Conservation (phyloP, 306 rosid genomes). For the Albizia julibrissin region DNA sequence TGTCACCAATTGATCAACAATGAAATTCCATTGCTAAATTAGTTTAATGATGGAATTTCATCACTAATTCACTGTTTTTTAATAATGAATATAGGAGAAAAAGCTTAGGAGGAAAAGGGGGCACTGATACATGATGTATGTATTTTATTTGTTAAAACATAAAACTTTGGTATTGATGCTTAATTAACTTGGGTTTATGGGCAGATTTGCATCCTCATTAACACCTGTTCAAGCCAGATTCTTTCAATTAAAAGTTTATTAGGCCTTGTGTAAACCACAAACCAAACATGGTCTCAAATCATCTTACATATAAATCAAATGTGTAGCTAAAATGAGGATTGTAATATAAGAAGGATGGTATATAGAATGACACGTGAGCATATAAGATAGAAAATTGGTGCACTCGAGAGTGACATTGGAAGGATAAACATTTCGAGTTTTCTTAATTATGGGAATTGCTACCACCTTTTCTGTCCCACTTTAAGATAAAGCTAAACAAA, state of each 20-base stretch:
- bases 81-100: too few relatives aligned
- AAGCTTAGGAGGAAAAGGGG: too few relatives aligned
- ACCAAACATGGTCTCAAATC: background rate
- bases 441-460: constrained; percentile 59
- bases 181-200: background rate
- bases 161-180: background rate
- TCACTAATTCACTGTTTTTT: too few relatives aligned
- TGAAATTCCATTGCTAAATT: too few relatives aligned
- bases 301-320: background rate
- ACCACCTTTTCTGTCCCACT: constrained; percentile 74
- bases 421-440: constrained; percentile 41
- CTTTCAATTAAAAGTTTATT: background rate
- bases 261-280: background rate
- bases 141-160: too few relatives aligned
- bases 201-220: background rate
- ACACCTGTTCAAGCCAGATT: background rate
- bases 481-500: constrained; percentile 59
- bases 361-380: constrained; percentile 36
- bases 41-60: too few relatives aligned
- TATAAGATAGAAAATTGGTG: constrained; percentile 38
- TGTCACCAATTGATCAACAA: too few relatives aligned
- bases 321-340: background rate
- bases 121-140: too few relatives aligned
- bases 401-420: constrained; percentile 41
- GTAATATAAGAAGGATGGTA: background rate